Evolutionary conservation across 257 asterid genomes (phyloP), one percentile per base, ranked within the genome.

Genomic region (Solanum pimpinellifolium): DNA sequence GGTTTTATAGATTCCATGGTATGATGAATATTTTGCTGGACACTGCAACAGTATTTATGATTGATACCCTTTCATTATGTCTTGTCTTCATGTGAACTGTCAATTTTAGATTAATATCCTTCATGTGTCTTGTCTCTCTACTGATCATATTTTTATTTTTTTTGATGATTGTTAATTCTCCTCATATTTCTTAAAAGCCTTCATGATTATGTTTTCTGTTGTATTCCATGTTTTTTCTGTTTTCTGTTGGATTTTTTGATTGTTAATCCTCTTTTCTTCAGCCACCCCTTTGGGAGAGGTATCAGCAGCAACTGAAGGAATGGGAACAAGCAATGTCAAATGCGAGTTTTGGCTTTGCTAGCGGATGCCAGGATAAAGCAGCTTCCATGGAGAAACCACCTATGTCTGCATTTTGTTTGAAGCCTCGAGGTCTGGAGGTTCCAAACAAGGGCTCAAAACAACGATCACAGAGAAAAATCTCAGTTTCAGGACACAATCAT

Each of bases 271-370:
- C 44, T 33, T 86, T 83, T 88, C 60, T 49, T 82, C 98, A 97
- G 99, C 97, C 98, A 52, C 99, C 99, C 65, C 93, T 94, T 68
- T 97, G 99, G 99, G 93, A 91, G 90, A 91, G 91, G 92, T 96
- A 97, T 91, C 97, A 93, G 90, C 94, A 92, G 86, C 98, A 95
- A 92, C 90, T 94, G 89, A 95, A 92, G 89, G 96, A 93, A 87
- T 97, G 99, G 98, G 99, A 95, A 91, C 93, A 86, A 62, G 87
- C 91, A 69, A 91, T 87, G 91, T 89, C 94, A 85, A 93, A 91
- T 90, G 89, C 91, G 86, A 90, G 83, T 74, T 87, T 88, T 89
- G 91, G 90, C 85, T 83, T 90, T 69, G 83, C 95, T 78, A 87
- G 84, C 78, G 93, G 92, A 84, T 86, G 91, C 90, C 94, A 90